Conservation (phyloP, 2,329 filamentous ascomycete genomes). For the Niveomyces coronatus region DNA sequence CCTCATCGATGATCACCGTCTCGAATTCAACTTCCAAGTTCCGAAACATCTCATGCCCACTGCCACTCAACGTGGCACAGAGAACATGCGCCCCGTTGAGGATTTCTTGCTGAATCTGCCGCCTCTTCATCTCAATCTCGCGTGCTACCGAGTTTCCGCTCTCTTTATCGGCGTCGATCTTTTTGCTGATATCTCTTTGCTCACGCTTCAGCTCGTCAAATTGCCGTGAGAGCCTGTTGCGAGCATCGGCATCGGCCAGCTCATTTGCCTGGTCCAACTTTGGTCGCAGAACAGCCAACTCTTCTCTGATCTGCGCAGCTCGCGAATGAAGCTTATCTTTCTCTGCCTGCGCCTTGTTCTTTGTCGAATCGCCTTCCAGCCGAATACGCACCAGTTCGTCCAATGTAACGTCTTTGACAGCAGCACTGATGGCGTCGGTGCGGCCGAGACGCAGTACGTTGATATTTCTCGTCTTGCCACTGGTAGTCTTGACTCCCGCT, state of each 20-base stretch:
- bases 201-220: slow-evolving; percentile 69
- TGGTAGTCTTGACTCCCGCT: slow-evolving; percentile 67
- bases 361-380: slow-evolving; percentile 50
- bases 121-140: slow-evolving; percentile 76
- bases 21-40: slow-evolving; percentile 92
- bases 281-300: slow-evolving; percentile 60
- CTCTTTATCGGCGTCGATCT: slow-evolving; percentile 82
- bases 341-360: slow-evolving; percentile 44
- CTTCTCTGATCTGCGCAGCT: slow-evolving; percentile 61
- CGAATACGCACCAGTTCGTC: slow-evolving; percentile 79
- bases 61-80: slow-evolving; percentile 89
- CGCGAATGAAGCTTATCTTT: slow-evolving; percentile 53
- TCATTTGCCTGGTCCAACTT: slow-evolving; percentile 58
- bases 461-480: slow-evolving; percentile 63
- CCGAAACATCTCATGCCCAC: slow-evolving; percentile 96
- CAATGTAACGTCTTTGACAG: slow-evolving; percentile 82
- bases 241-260: slow-evolving; percentile 35
- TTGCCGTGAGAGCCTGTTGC: slow-evolving; percentile 57
- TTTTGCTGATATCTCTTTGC: slow-evolving; percentile 61
- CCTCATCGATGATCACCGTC: slow-evolving; percentile 96
- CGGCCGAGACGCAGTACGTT: slow-evolving; percentile 84
- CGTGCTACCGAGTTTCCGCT: slow-evolving; percentile 71
- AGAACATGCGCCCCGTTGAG: slow-evolving; percentile 85
- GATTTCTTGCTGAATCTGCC: slow-evolving; percentile 80
- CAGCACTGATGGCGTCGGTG: slow-evolving; percentile 83